Conservation (phyloP, 75 land plant species). For the Pinus taeda region DNA sequence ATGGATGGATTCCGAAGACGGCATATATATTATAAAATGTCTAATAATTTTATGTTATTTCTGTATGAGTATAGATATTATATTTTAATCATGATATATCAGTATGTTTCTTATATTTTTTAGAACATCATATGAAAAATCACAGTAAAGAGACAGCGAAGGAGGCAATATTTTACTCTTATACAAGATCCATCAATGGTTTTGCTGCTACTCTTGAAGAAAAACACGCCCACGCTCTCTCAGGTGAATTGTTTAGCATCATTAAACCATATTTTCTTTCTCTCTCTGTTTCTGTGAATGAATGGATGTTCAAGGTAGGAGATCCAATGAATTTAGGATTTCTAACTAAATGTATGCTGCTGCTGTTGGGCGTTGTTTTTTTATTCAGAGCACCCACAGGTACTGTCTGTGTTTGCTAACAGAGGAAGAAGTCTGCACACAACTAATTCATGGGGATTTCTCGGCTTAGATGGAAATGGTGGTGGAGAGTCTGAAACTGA, state of each 20-base stretch:
- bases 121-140: background rate
- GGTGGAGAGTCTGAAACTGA: background rate
- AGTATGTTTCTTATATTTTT: too few species aligned
- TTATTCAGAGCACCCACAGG: background rate
- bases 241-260: conserved; percentile 1
- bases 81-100: too few species aligned
- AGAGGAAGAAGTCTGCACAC: background rate
- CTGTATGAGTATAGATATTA: too few species aligned
- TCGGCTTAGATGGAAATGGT: background rate
- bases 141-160: conserved; percentile 26
- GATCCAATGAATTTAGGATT: background rate
- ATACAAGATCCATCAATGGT: conserved; percentile 44
- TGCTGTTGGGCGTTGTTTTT: background rate
- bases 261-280: background rate
- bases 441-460: conserved; percentile 10
- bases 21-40: too few species aligned
- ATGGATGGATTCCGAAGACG: too few species aligned
- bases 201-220: conserved; percentile 51
- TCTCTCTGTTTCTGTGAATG: too few species aligned
- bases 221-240: conserved; percentile 20
- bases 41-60: too few species aligned
- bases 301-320: background rate
- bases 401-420: conserved; percentile 7
- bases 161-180: conserved; percentile 45
- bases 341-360: background rate